Percentiles rank a stretch among this genome's conserved stretches.
Evolutionary conservation across 208 protist species (phyloP).

Genomic region (Wallacemonas sp.): DNA sequence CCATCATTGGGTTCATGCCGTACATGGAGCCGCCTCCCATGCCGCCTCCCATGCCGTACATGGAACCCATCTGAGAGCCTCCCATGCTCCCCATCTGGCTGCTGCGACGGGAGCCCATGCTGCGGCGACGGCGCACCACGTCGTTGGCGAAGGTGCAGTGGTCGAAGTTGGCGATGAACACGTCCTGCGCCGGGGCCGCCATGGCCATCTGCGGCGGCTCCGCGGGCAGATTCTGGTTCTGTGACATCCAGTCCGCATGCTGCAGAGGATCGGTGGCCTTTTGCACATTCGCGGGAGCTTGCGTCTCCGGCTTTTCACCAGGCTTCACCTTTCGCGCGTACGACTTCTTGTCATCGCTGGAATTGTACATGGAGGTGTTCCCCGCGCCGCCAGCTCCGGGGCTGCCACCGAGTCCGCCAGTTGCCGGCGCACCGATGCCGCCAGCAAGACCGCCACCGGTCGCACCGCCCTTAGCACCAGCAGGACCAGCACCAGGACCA

Average conservation of each 20-base stretch:
- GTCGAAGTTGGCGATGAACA: constrained; percentile 18
- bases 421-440: neutral
- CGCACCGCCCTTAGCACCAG: neutral
- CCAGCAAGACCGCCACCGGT: neutral
- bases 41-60: constrained; percentile 32
- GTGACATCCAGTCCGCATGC: constrained; percentile 11
- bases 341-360: constrained; percentile 22
- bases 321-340: constrained; percentile 38
- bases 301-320: constrained; percentile 25
- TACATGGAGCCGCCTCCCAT: constrained; percentile 25
- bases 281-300: constrained; percentile 21
- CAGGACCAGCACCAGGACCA: neutral
- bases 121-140: constrained; percentile 14
- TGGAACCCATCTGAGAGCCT: constrained; percentile 24
- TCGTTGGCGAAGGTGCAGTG: constrained; percentile 22
- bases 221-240: constrained; percentile 15
- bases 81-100: constrained; percentile 17
- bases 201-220: constrained; percentile 14
- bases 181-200: neutral
- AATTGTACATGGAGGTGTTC: constrained; percentile 23
- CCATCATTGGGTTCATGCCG: constrained; percentile 20
- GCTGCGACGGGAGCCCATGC: constrained; percentile 1
- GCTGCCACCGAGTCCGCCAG: neutral
- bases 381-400: constrained; percentile 12
- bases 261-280: constrained; percentile 18